Percentiles rank a stretch among this genome's conserved stretches.
phyloP scores from a whole-genome alignment of 257 asterid genomes.

The Nicotiana knightiana region DNA sequence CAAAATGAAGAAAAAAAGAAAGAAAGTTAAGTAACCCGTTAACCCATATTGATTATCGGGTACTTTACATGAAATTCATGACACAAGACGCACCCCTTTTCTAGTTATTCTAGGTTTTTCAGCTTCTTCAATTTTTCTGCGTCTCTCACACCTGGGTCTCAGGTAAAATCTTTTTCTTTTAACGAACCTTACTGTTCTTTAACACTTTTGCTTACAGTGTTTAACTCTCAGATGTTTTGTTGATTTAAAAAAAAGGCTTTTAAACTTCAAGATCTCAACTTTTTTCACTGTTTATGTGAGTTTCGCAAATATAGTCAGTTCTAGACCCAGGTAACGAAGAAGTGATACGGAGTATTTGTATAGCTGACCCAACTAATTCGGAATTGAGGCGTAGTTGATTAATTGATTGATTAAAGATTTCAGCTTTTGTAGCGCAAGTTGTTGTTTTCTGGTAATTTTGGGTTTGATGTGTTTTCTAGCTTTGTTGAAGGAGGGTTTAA shows the following conservation, averaged over 20 bases:
- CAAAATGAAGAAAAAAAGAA: neutral
- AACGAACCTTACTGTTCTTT: neutral
- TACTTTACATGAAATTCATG: neutral
- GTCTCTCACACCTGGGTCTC: neutral
- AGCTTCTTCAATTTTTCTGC: neutral
- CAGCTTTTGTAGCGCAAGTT: neutral
- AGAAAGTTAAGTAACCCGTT: neutral
- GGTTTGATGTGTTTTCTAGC: neutral
- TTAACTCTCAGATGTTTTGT: neutral
- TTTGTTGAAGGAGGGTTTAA: neutral
- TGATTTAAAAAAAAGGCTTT: neutral
- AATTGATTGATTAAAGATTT: neutral
- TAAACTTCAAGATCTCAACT: neutral
- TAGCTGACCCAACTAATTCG: neutral
- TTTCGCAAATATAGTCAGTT: neutral
- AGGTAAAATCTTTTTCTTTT: neutral
- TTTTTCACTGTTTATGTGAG: neutral
- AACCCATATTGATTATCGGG: neutral
- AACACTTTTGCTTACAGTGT: neutral
- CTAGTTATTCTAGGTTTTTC: neutral
- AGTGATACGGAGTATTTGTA: neutral
- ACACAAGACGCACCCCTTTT: neutral
- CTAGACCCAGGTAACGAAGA: neutral
- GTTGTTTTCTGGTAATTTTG: neutral
- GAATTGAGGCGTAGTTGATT: neutral